Evolutionary conservation across 768 basidiomycete genomes (phyloP).

Genomic region (Chalciporus sphaerocephalus): DNA sequence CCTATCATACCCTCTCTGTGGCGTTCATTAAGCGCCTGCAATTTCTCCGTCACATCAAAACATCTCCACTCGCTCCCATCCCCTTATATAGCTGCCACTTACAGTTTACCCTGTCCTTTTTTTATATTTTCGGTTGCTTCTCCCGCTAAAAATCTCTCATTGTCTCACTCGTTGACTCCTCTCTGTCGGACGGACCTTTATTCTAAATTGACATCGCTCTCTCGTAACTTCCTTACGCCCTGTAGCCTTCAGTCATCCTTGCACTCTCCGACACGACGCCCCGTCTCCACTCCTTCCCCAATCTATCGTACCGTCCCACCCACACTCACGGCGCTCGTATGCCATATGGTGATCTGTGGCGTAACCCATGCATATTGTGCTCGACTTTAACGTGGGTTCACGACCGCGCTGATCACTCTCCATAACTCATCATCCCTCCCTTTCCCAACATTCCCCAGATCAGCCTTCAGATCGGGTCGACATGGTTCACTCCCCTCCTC

Average conservation of each 20-base stretch:
- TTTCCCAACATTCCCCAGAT: not conserved
- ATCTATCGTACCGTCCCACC: not conserved
- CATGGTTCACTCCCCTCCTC: too few relatives aligned
- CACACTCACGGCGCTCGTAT: not conserved
- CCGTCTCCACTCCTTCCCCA: not conserved
- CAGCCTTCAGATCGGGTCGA: not conserved
- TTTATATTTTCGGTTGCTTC: constrained; percentile 13
- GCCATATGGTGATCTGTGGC: not conserved
- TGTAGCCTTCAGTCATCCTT: not conserved
- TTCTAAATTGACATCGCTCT: not conserved
- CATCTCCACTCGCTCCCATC: constrained; percentile 8
- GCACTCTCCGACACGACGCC: not conserved
- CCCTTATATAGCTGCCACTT: too few relatives aligned
- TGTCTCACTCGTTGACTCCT: not conserved
- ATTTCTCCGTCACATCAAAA: constrained; percentile 14
- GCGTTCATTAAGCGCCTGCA: not conserved
- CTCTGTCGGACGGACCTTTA: constrained; percentile 15
- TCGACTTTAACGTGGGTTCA: not conserved
- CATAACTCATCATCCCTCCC: not conserved
- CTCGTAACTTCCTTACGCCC: constrained; percentile 2
- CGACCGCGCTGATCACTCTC: not conserved
- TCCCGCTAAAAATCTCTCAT: constrained; percentile 11
- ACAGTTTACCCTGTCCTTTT: not conserved
- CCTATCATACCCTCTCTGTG: not conserved
- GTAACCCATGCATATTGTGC: not conserved